Percentiles rank a stretch among this genome's conserved stretches.
Conservation (phyloP, 2,329 filamentous ascomycete genomes). For the Tolypocladium inflatum region DNA sequence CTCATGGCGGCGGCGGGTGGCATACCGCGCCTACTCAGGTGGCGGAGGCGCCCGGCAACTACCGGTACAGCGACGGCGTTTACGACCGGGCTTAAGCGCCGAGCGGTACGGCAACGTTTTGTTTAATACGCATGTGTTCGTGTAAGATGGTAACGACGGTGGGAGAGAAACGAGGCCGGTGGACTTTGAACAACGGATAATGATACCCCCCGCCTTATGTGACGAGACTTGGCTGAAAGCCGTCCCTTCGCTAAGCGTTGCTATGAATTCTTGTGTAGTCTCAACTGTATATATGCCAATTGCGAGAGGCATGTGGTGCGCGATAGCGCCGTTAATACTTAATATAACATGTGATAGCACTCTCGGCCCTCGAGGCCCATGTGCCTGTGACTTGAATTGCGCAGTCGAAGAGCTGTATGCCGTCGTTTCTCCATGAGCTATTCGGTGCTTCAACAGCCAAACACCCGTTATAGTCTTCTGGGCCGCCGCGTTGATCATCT, state of each 20-base stretch:
- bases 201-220: background rate
- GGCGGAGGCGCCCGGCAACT: conserved; percentile 10
- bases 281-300: background rate
- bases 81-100: conserved; percentile 18
- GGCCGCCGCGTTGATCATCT: background rate
- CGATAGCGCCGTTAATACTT: background rate
- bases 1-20: background rate
- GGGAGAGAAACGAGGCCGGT: background rate
- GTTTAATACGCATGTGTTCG: background rate
- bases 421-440: background rate
- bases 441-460: no score
- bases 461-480: background rate
- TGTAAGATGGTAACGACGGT: background rate
- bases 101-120: background rate
- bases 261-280: background rate
- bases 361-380: background rate
- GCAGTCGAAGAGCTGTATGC: background rate
- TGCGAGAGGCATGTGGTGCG: background rate
- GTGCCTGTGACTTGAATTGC: background rate
- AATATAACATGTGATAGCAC: background rate
- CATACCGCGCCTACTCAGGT: conserved; percentile 2
- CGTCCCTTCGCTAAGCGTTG: background rate
- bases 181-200: background rate
- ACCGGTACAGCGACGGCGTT: conserved; percentile 28
- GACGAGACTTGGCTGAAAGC: background rate